A percentile compares a stretch with the other conserved stretches of the same genome.
These are phyloP conservation scores for Hyaloscypha variabilis DNA, from an alignment of 495 filamentous ascomycete species.

Conservation along the genomic window DNA sequence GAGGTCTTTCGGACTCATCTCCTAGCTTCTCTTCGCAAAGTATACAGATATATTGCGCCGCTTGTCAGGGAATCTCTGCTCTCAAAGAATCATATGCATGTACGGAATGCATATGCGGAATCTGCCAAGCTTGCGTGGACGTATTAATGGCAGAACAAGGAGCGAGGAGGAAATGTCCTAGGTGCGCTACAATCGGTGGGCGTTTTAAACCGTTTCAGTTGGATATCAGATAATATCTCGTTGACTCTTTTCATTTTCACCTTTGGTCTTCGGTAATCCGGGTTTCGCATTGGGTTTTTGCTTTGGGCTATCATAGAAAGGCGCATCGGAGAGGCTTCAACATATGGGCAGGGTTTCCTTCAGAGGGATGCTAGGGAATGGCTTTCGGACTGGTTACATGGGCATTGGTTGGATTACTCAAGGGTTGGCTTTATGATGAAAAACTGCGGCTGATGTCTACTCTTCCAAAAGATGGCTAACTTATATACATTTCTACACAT, in stretches of 20 bases:
- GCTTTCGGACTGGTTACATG: not conserved
- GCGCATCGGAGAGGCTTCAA: conserved; percentile 20
- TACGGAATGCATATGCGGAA: conserved; percentile 90
- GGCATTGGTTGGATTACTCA: conserved; percentile 5
- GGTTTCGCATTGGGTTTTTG: not conserved
- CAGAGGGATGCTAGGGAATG: conserved; percentile 2
- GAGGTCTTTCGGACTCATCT: conserved; percentile 55
- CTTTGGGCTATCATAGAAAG: conserved; percentile 22
- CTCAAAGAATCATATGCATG: conserved; percentile 86
- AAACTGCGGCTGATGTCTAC: not conserved
- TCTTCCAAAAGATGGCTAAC: not conserved
- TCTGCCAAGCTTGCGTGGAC: conserved; percentile 84
- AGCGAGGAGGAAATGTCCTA: conserved; percentile 62
- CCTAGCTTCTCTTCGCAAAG: conserved; percentile 57
- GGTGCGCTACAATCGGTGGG: conserved; percentile 67
- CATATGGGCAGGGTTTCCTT: conserved; percentile 9
- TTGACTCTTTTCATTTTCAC: conserved; percentile 5
- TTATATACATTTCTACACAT: not conserved
- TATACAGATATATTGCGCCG: conserved; percentile 87
- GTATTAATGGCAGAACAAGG: conserved; percentile 69
- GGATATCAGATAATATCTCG: conserved; percentile 31
- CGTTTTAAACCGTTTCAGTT: conserved; percentile 64
- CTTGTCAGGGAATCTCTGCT: conserved; percentile 72
- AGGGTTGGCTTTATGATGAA: conserved; percentile 1
- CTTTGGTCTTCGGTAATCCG: not conserved